phyloP scores from a whole-genome alignment of 768 basidiomycete species.

The Leccinum rimulosum region DNA sequence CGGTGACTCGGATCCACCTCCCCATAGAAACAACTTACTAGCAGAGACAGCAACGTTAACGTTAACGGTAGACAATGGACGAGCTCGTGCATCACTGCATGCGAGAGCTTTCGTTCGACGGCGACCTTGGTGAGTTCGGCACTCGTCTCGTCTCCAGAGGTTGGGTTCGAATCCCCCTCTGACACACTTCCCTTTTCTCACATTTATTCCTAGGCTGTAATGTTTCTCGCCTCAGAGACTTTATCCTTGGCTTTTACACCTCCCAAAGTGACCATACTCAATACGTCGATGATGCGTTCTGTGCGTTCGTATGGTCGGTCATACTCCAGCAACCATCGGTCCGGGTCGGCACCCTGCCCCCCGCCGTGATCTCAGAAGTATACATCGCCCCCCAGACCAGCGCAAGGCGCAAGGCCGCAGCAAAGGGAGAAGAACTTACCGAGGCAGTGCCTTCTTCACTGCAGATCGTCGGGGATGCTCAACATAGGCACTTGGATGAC shows the following conservation, averaged over 20 bases:
- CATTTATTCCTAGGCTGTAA: conserved; percentile 57
- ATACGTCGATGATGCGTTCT: conserved; percentile 70
- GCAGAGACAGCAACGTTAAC: neutral
- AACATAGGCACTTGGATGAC: conserved; percentile 51
- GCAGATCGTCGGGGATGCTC: conserved; percentile 54
- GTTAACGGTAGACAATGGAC: conserved; percentile 53
- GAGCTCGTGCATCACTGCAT: conserved; percentile 82
- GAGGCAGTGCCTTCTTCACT: conserved; percentile 47
- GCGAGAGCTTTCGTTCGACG: conserved; percentile 86
- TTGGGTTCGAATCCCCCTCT: conserved; percentile 47
- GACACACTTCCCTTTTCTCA: conserved; percentile 26
- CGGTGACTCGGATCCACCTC: neutral
- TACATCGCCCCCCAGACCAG: conserved; percentile 76
- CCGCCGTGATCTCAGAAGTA: conserved; percentile 59
- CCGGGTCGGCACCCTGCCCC: conserved; percentile 67
- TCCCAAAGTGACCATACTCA: conserved; percentile 42
- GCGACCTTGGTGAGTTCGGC: conserved; percentile 73
- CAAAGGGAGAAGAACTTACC: conserved; percentile 47
- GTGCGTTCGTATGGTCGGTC: conserved; percentile 79
- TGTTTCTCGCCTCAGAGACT: conserved; percentile 66
- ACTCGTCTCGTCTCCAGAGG: neutral
- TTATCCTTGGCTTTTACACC: conserved; percentile 65
- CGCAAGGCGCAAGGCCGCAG: conserved; percentile 62
- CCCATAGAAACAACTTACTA: neutral
- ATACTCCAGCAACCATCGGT: conserved; percentile 74